A percentile compares a stretch with the other conserved stretches of the same genome.
Evolutionary conservation across 2,329 filamentous ascomycete genomes (phyloP).

Genomic region (Pochonia chlamydosporia): DNA sequence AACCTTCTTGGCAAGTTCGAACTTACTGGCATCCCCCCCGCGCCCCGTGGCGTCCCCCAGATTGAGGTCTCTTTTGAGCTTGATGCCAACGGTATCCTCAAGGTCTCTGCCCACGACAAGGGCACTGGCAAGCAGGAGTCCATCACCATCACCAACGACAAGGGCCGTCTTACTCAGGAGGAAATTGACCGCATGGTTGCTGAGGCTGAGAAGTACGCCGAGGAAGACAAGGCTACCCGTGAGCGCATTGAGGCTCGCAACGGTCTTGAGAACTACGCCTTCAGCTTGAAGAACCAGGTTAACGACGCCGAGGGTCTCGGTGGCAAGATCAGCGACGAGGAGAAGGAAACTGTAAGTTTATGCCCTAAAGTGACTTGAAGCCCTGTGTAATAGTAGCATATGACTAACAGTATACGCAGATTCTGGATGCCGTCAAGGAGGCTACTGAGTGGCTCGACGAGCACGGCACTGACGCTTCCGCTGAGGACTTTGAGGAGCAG

Average conservation of each 20-base stretch:
- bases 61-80: slow-evolving; percentile 98
- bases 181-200: slow-evolving; percentile 99
- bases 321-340: slow-evolving; percentile 96
- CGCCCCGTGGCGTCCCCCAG: slow-evolving; percentile 92
- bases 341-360: slow-evolving; percentile 82
- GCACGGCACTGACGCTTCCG: slow-evolving; percentile 76
- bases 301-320: slow-evolving; percentile 95
- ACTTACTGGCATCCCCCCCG: slow-evolving; percentile 89
- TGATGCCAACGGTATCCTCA: slow-evolving; percentile 96
- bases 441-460: slow-evolving; percentile 94
- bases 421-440: slow-evolving; percentile 96
- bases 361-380: not conserved
- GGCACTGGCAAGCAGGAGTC: slow-evolving; percentile 95
- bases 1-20: slow-evolving; percentile 98
- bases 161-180: slow-evolving; percentile 91
- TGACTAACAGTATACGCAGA: slow-evolving; percentile 43
- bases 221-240: slow-evolving; percentile 97
- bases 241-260: slow-evolving; percentile 97
- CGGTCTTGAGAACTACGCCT: slow-evolving; percentile 97
- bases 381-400: slow-evolving; percentile 6
- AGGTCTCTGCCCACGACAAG: slow-evolving; percentile 95
- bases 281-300: slow-evolving; percentile 98
- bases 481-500: slow-evolving; percentile 98
- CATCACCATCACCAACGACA: slow-evolving; percentile 99
- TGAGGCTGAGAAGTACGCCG: slow-evolving; percentile 97